Conservation (phyloP, 1,284 basidiomycete genomes). For the Malassezia sp. region DNA sequence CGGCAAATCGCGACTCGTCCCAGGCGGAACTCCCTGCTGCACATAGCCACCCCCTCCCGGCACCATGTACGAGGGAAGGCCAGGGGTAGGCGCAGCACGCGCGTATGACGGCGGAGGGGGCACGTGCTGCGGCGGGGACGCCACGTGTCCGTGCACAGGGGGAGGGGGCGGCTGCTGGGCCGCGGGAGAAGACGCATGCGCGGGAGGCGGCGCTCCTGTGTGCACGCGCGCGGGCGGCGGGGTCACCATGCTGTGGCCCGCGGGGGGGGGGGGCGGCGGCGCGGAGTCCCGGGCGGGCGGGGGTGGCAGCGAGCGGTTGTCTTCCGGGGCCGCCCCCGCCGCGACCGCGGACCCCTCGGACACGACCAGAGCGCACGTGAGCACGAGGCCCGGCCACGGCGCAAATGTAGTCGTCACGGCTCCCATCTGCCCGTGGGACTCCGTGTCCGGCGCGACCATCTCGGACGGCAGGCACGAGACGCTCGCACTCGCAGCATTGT, state of each 20-base stretch:
- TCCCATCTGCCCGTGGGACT: neutral
- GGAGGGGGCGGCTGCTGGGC: too few relatives aligned
- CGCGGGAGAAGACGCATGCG: neutral
- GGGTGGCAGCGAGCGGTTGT: neutral
- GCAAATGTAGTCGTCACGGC: slow-evolving; percentile 15
- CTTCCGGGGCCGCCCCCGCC: neutral
- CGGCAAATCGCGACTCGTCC: too few relatives aligned
- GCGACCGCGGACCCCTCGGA: neutral
- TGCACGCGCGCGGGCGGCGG: slow-evolving; percentile 13
- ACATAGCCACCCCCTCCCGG: too few relatives aligned
- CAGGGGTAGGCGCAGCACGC: too few relatives aligned
- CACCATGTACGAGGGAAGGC: too few relatives aligned
- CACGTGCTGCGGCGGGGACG: too few relatives aligned
- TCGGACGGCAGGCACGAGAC: slow-evolving; percentile 9
- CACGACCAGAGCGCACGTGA: slow-evolving; percentile 10
- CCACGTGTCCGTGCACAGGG: neutral
- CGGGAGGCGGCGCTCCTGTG: neutral
- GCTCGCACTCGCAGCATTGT: slow-evolving; percentile 11
- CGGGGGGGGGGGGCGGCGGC: neutral
- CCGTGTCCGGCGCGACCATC: neutral
- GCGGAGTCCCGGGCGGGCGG: neutral
- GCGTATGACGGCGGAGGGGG: too few relatives aligned
- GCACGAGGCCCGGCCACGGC: slow-evolving; percentile 15
- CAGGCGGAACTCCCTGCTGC: too few relatives aligned
- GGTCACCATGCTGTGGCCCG: neutral